phyloP scores from a whole-genome alignment of 208 protist species.

The Leptomonas pyrrhocoris region DNA sequence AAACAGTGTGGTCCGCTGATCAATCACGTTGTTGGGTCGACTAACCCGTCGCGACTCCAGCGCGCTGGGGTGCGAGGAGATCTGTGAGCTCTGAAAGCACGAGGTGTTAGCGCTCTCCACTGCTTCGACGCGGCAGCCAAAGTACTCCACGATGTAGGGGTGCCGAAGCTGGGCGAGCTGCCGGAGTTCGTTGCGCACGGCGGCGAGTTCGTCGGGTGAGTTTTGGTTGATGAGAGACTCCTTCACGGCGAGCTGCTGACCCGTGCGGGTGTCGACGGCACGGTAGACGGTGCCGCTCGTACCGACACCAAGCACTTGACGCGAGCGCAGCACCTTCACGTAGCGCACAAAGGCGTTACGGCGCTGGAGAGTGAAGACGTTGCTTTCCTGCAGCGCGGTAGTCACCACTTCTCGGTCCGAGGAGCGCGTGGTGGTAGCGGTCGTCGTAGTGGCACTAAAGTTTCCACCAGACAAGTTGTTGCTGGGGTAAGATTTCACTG shows the following conservation, averaged over 20 bases:
- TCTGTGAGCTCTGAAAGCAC: conserved; percentile 1
- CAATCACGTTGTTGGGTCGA: not conserved
- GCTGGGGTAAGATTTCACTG: not conserved
- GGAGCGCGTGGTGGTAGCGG: not conserved
- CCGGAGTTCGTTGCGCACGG: conserved; percentile 39
- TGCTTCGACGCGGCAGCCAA: conserved; percentile 33
- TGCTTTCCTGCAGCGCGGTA: not conserved
- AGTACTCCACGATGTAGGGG: conserved; percentile 44
- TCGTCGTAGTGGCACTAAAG: not conserved
- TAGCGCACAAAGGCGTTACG: conserved; percentile 19
- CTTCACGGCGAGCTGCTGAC: conserved; percentile 46
- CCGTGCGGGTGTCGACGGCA: conserved; percentile 33
- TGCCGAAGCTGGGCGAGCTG: conserved; percentile 37
- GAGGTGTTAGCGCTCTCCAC: conserved; percentile 12
- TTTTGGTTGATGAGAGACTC: conserved; percentile 33
- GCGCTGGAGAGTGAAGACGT: conserved; percentile 16
- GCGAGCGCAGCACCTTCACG: conserved; percentile 17
- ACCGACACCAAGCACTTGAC: conserved; percentile 28
- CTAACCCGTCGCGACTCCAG: not conserved
- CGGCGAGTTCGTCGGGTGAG: conserved; percentile 21
- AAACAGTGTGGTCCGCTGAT: not conserved
- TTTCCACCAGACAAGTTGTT: not conserved
- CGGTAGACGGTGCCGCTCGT: conserved; percentile 37
- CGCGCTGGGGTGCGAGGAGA: conserved; percentile 10
- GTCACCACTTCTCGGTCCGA: not conserved